Evolutionary conservation across 1,139 yeast species (phyloP).

Genomic region (Protomyces arabidopsidicola): DNA sequence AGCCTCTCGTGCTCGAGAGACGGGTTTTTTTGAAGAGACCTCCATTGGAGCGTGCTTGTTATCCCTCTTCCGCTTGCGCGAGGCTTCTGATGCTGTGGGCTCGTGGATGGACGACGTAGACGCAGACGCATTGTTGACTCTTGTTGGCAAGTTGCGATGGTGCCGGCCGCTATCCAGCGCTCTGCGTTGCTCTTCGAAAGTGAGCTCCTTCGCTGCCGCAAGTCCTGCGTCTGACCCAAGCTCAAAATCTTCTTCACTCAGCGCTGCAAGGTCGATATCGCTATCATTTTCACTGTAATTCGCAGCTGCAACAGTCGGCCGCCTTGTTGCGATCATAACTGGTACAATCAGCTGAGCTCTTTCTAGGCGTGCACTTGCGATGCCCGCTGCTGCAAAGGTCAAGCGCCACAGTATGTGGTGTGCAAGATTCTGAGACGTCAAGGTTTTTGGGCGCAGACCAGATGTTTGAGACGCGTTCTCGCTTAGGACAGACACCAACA

Average conservation of each 20-base stretch:
- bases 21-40: conserved; percentile 33
- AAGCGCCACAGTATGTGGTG: no score
- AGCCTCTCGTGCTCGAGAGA: conserved; percentile 33
- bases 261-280: conserved; percentile 2
- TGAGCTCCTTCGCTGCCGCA: neutral
- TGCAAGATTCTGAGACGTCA: neutral
- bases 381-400: no score
- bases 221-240: neutral
- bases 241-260: conserved; percentile 21
- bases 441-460: neutral
- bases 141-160: no score
- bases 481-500: no score
- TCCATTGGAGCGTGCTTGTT: conserved; percentile 35
- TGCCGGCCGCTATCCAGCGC: neutral
- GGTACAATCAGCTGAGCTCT: no score
- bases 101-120: no score
- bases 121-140: no score
- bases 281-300: neutral
- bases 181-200: neutral
- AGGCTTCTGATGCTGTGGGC: neutral
- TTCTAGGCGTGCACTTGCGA: no score
- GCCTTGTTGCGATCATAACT: no score
- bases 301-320: neutral
- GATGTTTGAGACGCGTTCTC: no score
- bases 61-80: conserved; percentile 15